Evolutionary conservation across 495 filamentous ascomycete species (phyloP).

Genomic region (Daldinia loculata): DNA sequence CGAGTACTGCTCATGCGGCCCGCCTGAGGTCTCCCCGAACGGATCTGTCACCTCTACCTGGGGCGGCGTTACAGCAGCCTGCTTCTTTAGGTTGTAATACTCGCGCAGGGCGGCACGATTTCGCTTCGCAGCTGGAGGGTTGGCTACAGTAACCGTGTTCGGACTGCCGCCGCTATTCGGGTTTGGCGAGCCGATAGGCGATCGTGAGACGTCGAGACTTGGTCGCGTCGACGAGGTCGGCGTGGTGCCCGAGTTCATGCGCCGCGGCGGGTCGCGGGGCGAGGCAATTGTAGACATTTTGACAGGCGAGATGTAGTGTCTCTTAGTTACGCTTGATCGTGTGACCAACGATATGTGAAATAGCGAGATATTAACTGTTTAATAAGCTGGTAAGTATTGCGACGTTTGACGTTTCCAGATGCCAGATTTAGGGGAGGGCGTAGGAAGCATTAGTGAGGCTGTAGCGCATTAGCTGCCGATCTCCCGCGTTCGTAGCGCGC

Average conservation of each 20-base stretch:
- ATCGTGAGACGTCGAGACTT: slow-evolving; percentile 71
- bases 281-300: slow-evolving; percentile 82
- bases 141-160: slow-evolving; percentile 56
- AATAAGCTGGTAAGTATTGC: background rate
- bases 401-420: slow-evolving; percentile 25
- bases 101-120: slow-evolving; percentile 85
- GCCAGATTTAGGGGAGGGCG: slow-evolving; percentile 1
- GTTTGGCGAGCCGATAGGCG: slow-evolving; percentile 61
- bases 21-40: slow-evolving; percentile 33
- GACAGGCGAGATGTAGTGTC: background rate
- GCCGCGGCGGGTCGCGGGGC: slow-evolving; percentile 65
- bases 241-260: slow-evolving; percentile 57
- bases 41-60: slow-evolving; percentile 54
- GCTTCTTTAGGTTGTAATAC: slow-evolving; percentile 86
- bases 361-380: background rate
- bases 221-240: slow-evolving; percentile 78
- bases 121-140: slow-evolving; percentile 49
- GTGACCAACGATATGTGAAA: background rate
- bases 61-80: slow-evolving; percentile 41
- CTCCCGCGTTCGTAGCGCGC: slow-evolving; percentile 28
- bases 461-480: slow-evolving; percentile 37
- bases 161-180: slow-evolving; percentile 57
- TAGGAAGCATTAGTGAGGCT: slow-evolving; percentile 17
- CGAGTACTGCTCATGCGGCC: slow-evolving; percentile 39
- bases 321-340: background rate